Evolutionary conservation across 2,329 filamentous ascomycete species (phyloP).

Genomic region (Byssochlamys sp.): DNA sequence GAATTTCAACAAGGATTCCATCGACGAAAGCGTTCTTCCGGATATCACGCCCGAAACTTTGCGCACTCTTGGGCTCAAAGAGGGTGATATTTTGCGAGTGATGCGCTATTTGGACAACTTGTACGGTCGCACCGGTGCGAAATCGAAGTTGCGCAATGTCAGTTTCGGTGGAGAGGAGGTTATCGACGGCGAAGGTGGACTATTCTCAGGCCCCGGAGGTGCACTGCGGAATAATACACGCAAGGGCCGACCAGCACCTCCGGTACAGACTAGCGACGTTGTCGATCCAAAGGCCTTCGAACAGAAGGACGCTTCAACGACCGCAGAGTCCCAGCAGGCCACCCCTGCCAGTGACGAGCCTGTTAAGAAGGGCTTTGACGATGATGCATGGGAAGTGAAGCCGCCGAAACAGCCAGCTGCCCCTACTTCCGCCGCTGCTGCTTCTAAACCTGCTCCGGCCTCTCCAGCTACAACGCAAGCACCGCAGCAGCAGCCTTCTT

Average conservation of each 20-base stretch:
- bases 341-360: conserved; percentile 45
- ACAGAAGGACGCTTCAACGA: conserved; percentile 45
- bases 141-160: conserved; percentile 47
- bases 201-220: conserved; percentile 91
- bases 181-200: conserved; percentile 54
- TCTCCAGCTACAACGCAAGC: conserved; percentile 19
- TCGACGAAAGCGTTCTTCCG: conserved; percentile 85
- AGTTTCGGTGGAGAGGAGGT: conserved; percentile 46
- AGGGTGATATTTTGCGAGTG: conserved; percentile 91
- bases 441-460: conserved; percentile 27
- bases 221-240: conserved; percentile 86
- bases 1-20: conserved; percentile 80
- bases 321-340: conserved; percentile 26
- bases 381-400: conserved; percentile 95
- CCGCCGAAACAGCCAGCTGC: conserved; percentile 52
- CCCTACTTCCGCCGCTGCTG: conserved; percentile 28
- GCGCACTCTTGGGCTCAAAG: conserved; percentile 81
- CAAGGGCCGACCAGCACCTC: conserved; percentile 77
- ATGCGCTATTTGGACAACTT: conserved; percentile 81
- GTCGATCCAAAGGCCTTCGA: conserved; percentile 82
- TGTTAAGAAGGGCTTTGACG: conserved; percentile 64
- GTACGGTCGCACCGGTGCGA: conserved; percentile 53
- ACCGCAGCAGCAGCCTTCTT: conserved; percentile 36
- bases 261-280: conserved; percentile 74
- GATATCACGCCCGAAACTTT: conserved; percentile 78